Conservation (phyloP, 768 basidiomycete species). For the Hortiboletus campestris region DNA sequence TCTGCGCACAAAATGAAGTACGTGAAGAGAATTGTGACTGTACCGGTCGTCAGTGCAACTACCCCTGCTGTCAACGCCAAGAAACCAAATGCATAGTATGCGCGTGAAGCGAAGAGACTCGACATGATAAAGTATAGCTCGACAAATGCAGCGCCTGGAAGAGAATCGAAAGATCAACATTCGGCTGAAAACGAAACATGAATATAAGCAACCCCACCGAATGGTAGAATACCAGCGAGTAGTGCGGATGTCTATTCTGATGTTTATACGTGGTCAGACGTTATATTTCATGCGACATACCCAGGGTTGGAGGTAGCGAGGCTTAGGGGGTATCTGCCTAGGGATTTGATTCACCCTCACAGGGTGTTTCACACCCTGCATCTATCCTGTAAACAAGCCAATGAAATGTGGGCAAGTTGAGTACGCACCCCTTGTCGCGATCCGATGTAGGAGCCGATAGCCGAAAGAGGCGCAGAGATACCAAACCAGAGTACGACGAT, state of each 20-base stretch:
- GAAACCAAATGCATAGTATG: slow-evolving; percentile 97
- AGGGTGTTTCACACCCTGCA: slow-evolving; percentile 71
- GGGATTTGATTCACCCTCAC: slow-evolving; percentile 92
- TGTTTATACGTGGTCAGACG: slow-evolving; percentile 7
- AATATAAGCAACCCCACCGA: slow-evolving; percentile 50
- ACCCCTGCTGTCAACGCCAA: slow-evolving; percentile 82
- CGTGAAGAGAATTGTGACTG: slow-evolving; percentile 83
- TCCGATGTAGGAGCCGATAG: slow-evolving; percentile 84
- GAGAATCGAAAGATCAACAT: neutral
- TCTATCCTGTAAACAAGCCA: slow-evolving; percentile 7
- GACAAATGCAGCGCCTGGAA: slow-evolving; percentile 87
- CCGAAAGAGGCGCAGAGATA: slow-evolving; percentile 87
- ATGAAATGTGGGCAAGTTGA: neutral
- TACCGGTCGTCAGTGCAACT: slow-evolving; percentile 84
- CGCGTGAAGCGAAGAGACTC: slow-evolving; percentile 86
- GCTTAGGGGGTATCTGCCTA: slow-evolving; percentile 88
- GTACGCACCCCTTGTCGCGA: slow-evolving; percentile 76
- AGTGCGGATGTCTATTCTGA: slow-evolving; percentile 58
- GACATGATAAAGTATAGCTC: slow-evolving; percentile 93
- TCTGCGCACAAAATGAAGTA: slow-evolving; percentile 94
- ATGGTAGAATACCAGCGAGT: slow-evolving; percentile 90
- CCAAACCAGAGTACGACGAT: slow-evolving; percentile 90
- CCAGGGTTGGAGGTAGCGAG: slow-evolving; percentile 82
- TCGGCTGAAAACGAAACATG: slow-evolving; percentile 2
- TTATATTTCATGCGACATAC: slow-evolving; percentile 39